Percentiles rank a stretch among this genome's conserved stretches.
These are phyloP conservation scores for Fraxinus platypoda DNA, from an alignment of 305 asterid genomes.

Conservation along the genomic window DNA sequence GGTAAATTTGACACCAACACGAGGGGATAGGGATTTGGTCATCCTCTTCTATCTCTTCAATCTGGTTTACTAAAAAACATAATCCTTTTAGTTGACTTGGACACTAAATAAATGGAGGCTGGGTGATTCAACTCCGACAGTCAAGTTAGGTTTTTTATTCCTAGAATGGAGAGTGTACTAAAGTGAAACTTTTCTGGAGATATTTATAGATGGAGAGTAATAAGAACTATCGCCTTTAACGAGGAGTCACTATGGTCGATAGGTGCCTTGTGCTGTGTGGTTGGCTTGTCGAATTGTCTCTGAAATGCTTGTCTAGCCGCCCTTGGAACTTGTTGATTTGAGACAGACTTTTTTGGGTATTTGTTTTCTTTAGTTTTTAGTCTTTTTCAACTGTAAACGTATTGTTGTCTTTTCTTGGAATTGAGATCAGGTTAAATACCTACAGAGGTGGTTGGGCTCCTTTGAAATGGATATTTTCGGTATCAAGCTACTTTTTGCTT, in stretches of 20 bases:
- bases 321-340: neutral
- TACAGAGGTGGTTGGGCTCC: too few relatives aligned
- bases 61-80: neutral
- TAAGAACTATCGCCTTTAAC: neutral
- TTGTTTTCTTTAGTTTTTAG: neutral
- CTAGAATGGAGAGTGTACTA: neutral
- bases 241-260: neutral
- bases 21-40: neutral
- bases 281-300: neutral
- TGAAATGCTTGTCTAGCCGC: neutral
- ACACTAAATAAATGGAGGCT: neutral
- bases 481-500: too few relatives aligned
- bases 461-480: too few relatives aligned
- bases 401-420: neutral
- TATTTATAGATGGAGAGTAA: neutral
- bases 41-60: neutral
- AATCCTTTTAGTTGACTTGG: neutral
- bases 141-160: neutral
- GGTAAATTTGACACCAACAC: neutral
- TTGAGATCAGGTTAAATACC: too few relatives aligned
- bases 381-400: neutral
- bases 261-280: neutral
- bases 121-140: neutral
- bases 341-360: neutral
- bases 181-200: neutral